Percentiles rank a stretch among this genome's conserved stretches.
These are phyloP conservation scores for Scleroderma citrinum DNA, from an alignment of 768 basidiomycete species.

Conservation along the genomic window DNA sequence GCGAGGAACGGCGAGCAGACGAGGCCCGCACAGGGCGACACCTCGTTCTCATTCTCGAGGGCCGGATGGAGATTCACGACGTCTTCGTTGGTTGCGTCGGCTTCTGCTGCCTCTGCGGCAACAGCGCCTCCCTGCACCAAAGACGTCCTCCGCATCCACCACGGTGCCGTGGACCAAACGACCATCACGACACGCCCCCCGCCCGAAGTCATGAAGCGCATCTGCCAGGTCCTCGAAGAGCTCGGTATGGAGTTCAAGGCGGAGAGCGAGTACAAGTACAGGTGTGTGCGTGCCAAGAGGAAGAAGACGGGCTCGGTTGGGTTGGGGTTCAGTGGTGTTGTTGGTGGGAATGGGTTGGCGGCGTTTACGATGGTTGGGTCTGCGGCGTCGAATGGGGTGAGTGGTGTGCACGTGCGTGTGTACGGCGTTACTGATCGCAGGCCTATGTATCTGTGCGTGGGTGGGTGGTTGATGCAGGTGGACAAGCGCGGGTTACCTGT, in stretches of 20 bases:
- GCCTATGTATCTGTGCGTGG: too few species aligned
- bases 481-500: constrained; percentile 86
- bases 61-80: constrained; percentile 28
- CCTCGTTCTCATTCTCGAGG: constrained; percentile 35
- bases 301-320: constrained; percentile 50
- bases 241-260: constrained; percentile 89
- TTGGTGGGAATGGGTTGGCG: constrained; percentile 45
- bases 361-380: constrained; percentile 75
- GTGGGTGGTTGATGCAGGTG: constrained; percentile 41
- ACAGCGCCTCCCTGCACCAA: constrained; percentile 18
- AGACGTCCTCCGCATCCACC: constrained; percentile 72
- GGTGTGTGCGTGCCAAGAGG: constrained; percentile 76
- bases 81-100: constrained; percentile 13
- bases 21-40: constrained; percentile 20
- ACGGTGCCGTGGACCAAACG: constrained; percentile 87
- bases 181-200: constrained; percentile 83
- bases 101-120: too few species aligned
- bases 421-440: constrained; percentile 4
- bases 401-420: constrained; percentile 24
- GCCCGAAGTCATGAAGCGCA: constrained; percentile 82
- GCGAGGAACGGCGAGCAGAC: constrained; percentile 14
- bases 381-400: constrained; percentile 81
- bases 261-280: constrained; percentile 88
- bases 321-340: constrained; percentile 37
- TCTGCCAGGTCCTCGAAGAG: constrained; percentile 69